phyloP scores from a whole-genome alignment of 2,329 filamentous ascomycete species.

The Hypoxylon sp. region DNA sequence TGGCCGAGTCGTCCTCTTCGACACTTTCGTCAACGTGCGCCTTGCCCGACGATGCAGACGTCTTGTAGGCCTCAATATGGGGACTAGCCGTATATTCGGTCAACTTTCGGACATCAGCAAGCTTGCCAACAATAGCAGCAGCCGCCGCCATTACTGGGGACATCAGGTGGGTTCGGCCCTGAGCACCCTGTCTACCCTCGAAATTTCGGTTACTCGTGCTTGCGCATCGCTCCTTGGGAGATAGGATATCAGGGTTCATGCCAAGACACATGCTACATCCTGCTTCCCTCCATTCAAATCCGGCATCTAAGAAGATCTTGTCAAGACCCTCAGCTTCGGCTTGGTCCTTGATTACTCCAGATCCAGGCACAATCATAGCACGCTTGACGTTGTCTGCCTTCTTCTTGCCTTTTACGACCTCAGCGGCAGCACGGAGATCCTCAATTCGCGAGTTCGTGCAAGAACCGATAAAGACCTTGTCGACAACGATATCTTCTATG shows the following conservation, averaged over 20 bases:
- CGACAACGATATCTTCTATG: slow-evolving; percentile 90
- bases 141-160: slow-evolving; percentile 97
- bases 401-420: slow-evolving; percentile 87
- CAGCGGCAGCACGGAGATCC: slow-evolving; percentile 88
- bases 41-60: slow-evolving; percentile 52
- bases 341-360: slow-evolving; percentile 90
- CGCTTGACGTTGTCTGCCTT: slow-evolving; percentile 89
- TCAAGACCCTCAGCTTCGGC: slow-evolving; percentile 93
- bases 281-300: slow-evolving; percentile 98
- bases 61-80: slow-evolving; percentile 68
- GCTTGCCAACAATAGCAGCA: slow-evolving; percentile 87
- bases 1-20: slow-evolving; percentile 63
- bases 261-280: slow-evolving; percentile 99
- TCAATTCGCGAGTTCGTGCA: slow-evolving; percentile 98
- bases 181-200: slow-evolving; percentile 93
- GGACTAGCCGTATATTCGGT: slow-evolving; percentile 69
- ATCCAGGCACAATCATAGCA: slow-evolving; percentile 96
- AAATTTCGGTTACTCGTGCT: slow-evolving; percentile 98
- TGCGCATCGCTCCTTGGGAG: slow-evolving; percentile 91
- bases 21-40: slow-evolving; percentile 66
- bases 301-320: slow-evolving; percentile 90
- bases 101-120: slow-evolving; percentile 89
- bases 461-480: slow-evolving; percentile 98
- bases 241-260: slow-evolving; percentile 98
- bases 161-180: slow-evolving; percentile 93